phyloP scores from a whole-genome alignment of 495 filamentous ascomycete genomes.

The Tuber magnatum region DNA sequence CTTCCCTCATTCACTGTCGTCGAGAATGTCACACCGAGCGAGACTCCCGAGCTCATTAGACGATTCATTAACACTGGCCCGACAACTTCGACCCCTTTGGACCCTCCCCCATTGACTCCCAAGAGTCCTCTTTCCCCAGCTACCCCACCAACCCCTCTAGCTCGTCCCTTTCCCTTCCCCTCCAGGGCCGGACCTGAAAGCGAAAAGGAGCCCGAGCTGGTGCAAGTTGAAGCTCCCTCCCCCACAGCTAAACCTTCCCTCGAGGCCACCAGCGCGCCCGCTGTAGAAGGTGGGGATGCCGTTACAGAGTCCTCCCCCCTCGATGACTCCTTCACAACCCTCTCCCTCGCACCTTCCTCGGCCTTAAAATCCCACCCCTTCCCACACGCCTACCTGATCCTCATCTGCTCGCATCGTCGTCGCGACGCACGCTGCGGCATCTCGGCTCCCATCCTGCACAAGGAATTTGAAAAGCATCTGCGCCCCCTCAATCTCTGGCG shows the following conservation, averaged over 20 bases:
- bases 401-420: conserved; percentile 87
- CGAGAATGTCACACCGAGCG: conserved; percentile 73
- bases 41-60: conserved; percentile 64
- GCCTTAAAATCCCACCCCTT: conserved; percentile 61
- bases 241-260: background rate
- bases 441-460: conserved; percentile 73
- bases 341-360: conserved; percentile 41
- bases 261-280: conserved; percentile 7
- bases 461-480: conserved; percentile 85
- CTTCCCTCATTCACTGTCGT: conserved; percentile 81
- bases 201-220: background rate
- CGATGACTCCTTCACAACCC: conserved; percentile 39
- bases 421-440: conserved; percentile 93
- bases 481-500: conserved; percentile 75
- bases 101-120: conserved; percentile 42
- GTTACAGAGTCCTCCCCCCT: background rate
- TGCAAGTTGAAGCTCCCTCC: background rate
- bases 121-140: conserved; percentile 20
- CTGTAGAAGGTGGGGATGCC: background rate
- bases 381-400: conserved; percentile 76
- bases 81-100: conserved; percentile 67
- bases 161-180: background rate
- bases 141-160: background rate
- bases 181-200: background rate
- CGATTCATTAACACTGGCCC: conserved; percentile 63